Evolutionary conservation across 495 filamentous ascomycete species (phyloP).

Genomic region (Neurospora tetrasperma): DNA sequence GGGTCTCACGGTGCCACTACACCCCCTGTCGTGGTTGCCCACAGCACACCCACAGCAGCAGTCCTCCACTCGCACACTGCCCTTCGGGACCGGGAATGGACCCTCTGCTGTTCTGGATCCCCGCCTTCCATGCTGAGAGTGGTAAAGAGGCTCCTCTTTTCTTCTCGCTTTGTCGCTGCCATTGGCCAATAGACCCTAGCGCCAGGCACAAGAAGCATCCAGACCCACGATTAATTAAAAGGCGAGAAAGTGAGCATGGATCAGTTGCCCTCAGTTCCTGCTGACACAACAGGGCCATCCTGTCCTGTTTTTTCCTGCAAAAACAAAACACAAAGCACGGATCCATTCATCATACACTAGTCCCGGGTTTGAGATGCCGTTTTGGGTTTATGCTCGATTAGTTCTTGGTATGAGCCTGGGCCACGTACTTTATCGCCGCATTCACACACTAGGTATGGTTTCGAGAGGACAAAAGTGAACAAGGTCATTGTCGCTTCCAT

Average conservation of each 20-base stretch:
- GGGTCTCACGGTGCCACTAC: background rate
- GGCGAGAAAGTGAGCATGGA: background rate
- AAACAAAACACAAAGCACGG: background rate
- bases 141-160: background rate
- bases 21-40: background rate
- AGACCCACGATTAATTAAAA: background rate
- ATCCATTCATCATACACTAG: background rate
- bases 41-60: background rate
- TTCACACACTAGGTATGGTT: background rate
- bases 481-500: background rate
- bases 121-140: background rate
- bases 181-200: background rate
- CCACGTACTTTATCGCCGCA: background rate
- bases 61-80: background rate
- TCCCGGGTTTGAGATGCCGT: background rate
- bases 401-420: background rate
- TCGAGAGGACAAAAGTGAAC: background rate
- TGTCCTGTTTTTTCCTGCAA: background rate
- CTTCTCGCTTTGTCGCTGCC: accelerated
- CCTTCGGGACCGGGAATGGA: background rate
- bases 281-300: background rate
- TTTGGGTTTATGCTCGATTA: background rate
- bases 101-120: background rate
- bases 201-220: background rate
- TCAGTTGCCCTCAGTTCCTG: background rate